These are phyloP conservation scores for Leucosporidium creatinivorum DNA, from an alignment of 768 basidiomycete genomes.

Conservation along the genomic window DNA sequence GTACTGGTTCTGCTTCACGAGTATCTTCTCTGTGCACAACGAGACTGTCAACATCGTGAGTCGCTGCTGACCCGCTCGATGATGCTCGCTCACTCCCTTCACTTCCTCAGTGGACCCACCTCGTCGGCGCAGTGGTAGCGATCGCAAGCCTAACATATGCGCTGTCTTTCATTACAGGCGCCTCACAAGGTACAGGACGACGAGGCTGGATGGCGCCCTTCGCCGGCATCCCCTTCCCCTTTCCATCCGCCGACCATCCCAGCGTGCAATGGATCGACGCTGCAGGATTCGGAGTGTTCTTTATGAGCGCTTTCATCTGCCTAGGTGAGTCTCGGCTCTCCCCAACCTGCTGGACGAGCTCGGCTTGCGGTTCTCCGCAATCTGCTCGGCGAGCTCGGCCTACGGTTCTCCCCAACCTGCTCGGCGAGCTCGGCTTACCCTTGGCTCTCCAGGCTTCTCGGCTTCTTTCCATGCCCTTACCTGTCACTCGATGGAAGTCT, in stretches of 20 bases:
- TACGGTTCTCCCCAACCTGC: background rate
- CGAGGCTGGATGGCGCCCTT: slow-evolving; percentile 18
- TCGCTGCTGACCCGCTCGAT: too few species aligned
- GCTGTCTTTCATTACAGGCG: slow-evolving; percentile 1
- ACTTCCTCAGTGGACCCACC: slow-evolving; percentile 21
- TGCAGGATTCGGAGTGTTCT: slow-evolving; percentile 57
- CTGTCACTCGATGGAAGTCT: slow-evolving; percentile 64
- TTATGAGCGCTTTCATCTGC: slow-evolving; percentile 65
- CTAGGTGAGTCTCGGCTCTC: slow-evolving; percentile 42
- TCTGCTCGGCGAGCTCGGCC: slow-evolving; percentile 49
- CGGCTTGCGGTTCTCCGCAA: background rate
- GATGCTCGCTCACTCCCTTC: background rate
- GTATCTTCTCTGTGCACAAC: slow-evolving; percentile 18
- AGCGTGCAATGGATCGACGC: slow-evolving; percentile 58
- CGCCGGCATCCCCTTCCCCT: slow-evolving; percentile 45
- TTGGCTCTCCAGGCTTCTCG: slow-evolving; percentile 45
- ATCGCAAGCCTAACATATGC: background rate
- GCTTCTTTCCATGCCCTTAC: slow-evolving; percentile 64
- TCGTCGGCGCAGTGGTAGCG: slow-evolving; percentile 13
- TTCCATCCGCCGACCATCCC: slow-evolving; percentile 51
- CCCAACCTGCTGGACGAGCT: background rate
- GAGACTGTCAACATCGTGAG: slow-evolving; percentile 31
- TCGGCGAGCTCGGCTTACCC: background rate
- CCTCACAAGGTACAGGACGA: background rate
- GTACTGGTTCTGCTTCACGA: background rate